Evolutionary conservation across 352 stramenopile species (phyloP).

Genomic region (Phytophthora crassamura): DNA sequence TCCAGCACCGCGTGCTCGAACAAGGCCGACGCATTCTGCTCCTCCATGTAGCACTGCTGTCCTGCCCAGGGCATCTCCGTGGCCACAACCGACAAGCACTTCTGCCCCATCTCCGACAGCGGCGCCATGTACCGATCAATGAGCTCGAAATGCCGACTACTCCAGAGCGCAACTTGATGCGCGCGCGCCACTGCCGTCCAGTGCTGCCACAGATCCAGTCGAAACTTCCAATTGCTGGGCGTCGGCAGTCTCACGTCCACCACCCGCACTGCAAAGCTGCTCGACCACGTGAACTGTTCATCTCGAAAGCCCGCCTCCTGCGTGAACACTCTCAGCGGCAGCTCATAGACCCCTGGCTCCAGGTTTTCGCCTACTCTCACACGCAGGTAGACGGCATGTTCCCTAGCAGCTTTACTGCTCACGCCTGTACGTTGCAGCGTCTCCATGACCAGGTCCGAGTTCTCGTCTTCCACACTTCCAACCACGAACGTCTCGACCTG

Average conservation of each 20-base stretch:
- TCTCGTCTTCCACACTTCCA: constrained; percentile 70
- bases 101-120: constrained; percentile 74
- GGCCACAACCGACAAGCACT: constrained; percentile 73
- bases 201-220: constrained; percentile 85
- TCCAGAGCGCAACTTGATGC: constrained; percentile 66
- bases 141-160: constrained; percentile 68
- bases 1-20: constrained; percentile 74
- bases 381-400: constrained; percentile 70
- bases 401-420: constrained; percentile 31
- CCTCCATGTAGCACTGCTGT: constrained; percentile 82
- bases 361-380: constrained; percentile 47
- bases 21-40: constrained; percentile 66
- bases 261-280: constrained; percentile 58
- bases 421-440: constrained; percentile 50
- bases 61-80: constrained; percentile 83
- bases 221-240: constrained; percentile 62
- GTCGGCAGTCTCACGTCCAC: constrained; percentile 56
- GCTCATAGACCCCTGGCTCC: constrained; percentile 60
- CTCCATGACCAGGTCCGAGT: constrained; percentile 63
- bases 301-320: constrained; percentile 68
- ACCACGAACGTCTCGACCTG: constrained; percentile 63
- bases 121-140: constrained; percentile 69
- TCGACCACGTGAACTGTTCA: constrained; percentile 73
- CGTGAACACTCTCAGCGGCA: constrained; percentile 73
- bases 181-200: constrained; percentile 62